These are phyloP conservation scores for Caloboletus firmus DNA, from an alignment of 1,284 basidiomycete genomes.

Conservation along the genomic window DNA sequence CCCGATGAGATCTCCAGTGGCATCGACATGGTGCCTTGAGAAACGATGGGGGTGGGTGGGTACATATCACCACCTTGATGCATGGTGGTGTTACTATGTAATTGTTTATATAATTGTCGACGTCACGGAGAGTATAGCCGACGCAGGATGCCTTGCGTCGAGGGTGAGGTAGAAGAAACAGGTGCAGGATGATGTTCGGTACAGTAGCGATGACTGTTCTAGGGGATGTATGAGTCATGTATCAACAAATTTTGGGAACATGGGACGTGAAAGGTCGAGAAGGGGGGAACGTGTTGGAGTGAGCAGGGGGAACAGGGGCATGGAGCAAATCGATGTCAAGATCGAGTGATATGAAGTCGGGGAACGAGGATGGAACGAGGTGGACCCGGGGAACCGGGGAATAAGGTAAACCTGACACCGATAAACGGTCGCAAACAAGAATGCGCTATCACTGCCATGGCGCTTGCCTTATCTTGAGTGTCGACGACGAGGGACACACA, in stretches of 20 bases:
- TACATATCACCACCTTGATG: background rate
- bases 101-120: too few species aligned
- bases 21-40: background rate
- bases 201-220: conserved; percentile 2
- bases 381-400: conserved; percentile 7
- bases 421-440: background rate
- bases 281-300: conserved; percentile 13
- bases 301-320: background rate
- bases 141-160: background rate
- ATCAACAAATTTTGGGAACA: background rate
- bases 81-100: background rate
- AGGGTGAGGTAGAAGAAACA: conserved; percentile 13
- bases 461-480: background rate
- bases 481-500: background rate
- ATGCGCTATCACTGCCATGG: background rate
- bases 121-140: background rate
- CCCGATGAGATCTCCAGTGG: background rate
- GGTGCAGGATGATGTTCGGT: background rate
- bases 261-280: background rate
- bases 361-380: conserved; percentile 22
- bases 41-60: background rate
- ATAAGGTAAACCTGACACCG: background rate
- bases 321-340: conserved; percentile 11
- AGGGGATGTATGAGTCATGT: background rate
- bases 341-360: conserved; percentile 17